phyloP scores from a whole-genome alignment of 495 filamentous ascomycete genomes.

The Pyrenula massariospora region DNA sequence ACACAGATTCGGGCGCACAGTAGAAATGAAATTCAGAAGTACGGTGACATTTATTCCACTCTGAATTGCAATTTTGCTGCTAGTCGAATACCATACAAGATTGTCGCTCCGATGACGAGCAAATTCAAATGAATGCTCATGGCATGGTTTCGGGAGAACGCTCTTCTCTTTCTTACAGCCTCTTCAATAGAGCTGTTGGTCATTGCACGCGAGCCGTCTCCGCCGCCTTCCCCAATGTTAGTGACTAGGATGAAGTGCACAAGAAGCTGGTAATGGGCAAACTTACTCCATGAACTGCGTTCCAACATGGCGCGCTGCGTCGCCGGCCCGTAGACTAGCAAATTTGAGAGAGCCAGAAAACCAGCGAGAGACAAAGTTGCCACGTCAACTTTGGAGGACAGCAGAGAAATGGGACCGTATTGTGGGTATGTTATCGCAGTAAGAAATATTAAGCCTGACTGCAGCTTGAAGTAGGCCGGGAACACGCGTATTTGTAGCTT shows the following conservation, averaged over 20 bases:
- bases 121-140: constrained; percentile 47
- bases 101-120: constrained; percentile 32
- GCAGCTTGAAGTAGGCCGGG: constrained; percentile 38
- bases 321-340: constrained; percentile 31
- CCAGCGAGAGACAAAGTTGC: constrained; percentile 27
- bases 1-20: no score
- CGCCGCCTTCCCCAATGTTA: background rate
- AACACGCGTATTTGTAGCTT: constrained; percentile 40
- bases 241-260: background rate
- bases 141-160: constrained; percentile 36
- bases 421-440: constrained; percentile 34
- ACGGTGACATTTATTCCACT: no score
- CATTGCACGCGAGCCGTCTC: constrained; percentile 8
- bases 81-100: constrained; percentile 38
- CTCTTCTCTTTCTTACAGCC: constrained; percentile 25
- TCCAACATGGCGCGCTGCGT: constrained; percentile 26
- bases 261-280: background rate
- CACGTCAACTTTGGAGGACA: constrained; percentile 15
- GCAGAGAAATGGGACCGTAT: constrained; percentile 23
- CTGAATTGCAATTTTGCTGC: constrained; percentile 13
- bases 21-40: no score
- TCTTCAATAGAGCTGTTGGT: constrained; percentile 8
- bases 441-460: constrained; percentile 29
- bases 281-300: background rate
- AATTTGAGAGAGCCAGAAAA: constrained; percentile 31